Evolutionary conservation across 208 protist species (phyloP).

Genomic region (Trypanosoma platydactyli): DNA sequence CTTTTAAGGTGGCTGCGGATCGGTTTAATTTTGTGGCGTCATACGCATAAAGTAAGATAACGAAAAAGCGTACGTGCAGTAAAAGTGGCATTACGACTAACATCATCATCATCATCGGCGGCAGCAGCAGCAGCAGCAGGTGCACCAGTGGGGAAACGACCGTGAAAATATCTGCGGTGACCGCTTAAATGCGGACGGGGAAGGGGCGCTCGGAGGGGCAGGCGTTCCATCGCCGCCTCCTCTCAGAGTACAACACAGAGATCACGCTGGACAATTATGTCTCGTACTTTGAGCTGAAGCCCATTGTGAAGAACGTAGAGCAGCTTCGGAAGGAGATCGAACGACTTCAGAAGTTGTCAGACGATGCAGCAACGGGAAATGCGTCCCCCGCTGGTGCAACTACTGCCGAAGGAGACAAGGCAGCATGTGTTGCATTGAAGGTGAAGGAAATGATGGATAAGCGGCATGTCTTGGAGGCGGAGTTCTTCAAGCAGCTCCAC

Average conservation of each 20-base stretch:
- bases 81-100: conserved; percentile 16
- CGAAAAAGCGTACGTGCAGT: background rate
- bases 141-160: background rate
- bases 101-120: background rate
- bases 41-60: background rate
- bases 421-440: background rate
- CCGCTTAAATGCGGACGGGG: conserved; percentile 51
- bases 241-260: conserved; percentile 85
- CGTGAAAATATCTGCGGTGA: no score
- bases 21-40: no score
- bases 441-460: conserved; percentile 32
- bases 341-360: conserved; percentile 1
- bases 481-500: conserved; percentile 68
- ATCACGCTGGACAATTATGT: conserved; percentile 86
- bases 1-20: no score
- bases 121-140: conserved; percentile 2
- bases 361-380: no score
- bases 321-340: conserved; percentile 46
- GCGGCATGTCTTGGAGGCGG: conserved; percentile 39
- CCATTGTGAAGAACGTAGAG: conserved; percentile 69
- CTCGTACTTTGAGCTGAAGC: conserved; percentile 80
- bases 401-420: no score
- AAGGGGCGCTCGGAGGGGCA: conserved; percentile 71
- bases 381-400: no score
- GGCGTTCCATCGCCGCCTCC: conserved; percentile 74